Base-by-base conservation (phyloP, 305 asterid genomes). In the Fraxinus velutina region DNA sequence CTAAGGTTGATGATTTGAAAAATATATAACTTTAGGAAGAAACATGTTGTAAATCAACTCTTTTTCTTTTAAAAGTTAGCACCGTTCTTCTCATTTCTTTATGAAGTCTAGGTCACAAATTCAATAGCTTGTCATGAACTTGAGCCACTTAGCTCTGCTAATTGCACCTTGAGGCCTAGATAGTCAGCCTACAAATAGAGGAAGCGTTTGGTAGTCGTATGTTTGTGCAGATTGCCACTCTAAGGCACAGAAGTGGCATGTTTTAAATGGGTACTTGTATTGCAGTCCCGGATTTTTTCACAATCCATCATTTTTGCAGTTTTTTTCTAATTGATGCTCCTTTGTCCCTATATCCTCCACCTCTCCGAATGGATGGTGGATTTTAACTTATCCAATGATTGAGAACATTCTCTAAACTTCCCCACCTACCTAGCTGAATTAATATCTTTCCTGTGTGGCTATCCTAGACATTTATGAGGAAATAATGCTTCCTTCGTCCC, bases 1-100 rank as follows among this genome's bases (percentile, higher is more conserved):
- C 79, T 21, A 34, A 75, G 74, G 81, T 57, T 71, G 60, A 78
- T 70, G 34, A 84, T 78, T 73, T 34, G 37, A 36, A 27, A 75
- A 24, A 78, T 42, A 34, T 50, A 60, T 70, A 36, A 44, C 81
- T 50, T 8, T 13, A 77, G 55, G 36, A 17, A 29, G 34, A 80
- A 78, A 74, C 36, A 29, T 66, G 32, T 17, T 73, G 36, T 39
- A 74, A 39, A 60, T 64, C 15, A 21, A 55, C 73, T 57, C 1
- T 17, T 21, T 32, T 6, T 70, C 30, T 64, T 6, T 24, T 42
- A 39, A 47, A 57, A 39, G 21, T 57, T 44, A n/a, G 10, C 15
- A 24, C 33, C 17, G 6, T 73, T 47, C 62, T 42, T 22, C 37
- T 52, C 17, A 9, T 24, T 71, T 71, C 44, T 78, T n/a, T 32